A percentile compares a stretch with the other conserved stretches of the same genome.
Conservation (phyloP, 208 protist species). For the Polymyxa betae region DNA sequence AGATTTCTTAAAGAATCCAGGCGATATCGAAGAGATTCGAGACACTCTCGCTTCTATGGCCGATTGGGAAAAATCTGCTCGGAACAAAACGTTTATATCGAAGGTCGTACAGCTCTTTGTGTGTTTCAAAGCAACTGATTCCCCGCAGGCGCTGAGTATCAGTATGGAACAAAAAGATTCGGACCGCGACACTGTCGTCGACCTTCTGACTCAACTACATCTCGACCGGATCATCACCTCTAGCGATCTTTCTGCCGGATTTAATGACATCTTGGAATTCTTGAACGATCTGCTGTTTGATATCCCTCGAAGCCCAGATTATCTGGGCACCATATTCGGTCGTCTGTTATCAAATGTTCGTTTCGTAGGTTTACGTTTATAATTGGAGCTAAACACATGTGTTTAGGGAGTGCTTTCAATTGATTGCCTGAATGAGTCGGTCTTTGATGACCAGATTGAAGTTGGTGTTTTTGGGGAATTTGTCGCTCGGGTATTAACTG, state of each 20-base stretch:
- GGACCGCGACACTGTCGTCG: neutral
- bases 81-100: slow-evolving; percentile 13
- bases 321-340: neutral
- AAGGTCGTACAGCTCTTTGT: neutral
- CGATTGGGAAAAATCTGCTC: neutral
- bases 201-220: neutral
- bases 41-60: neutral
- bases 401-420: neutral
- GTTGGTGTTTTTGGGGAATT: neutral
- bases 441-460: slow-evolving; percentile 21
- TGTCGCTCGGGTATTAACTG: neutral
- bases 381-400: neutral
- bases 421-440: neutral
- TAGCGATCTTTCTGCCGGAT: neutral
- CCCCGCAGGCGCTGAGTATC: slow-evolving; percentile 20
- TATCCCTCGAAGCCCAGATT: neutral
- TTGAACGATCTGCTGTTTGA: slow-evolving; percentile 4
- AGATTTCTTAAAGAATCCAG: slow-evolving; percentile 32
- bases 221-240: neutral
- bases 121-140: neutral
- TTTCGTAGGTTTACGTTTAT: neutral
- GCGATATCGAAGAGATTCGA: neutral
- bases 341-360: neutral
- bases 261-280: slow-evolving; percentile 18
- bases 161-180: neutral